A percentile compares a stretch with the other conserved stretches of the same genome.
Conservation (phyloP, 139 green algal species). For the Volvox reticuliferus region DNA sequence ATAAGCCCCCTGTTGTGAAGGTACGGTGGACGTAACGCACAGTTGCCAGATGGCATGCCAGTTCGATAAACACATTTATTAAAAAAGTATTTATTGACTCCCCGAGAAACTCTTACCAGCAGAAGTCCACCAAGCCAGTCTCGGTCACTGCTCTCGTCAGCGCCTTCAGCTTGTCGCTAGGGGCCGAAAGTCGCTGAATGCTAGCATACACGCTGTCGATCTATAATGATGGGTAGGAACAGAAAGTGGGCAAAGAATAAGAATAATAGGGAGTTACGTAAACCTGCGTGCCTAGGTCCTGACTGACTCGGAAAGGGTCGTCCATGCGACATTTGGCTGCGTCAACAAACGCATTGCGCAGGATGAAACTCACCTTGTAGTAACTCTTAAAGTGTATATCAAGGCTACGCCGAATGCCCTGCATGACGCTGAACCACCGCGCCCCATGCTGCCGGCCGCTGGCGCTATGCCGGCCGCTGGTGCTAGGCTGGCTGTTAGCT, state of each 20-base stretch:
- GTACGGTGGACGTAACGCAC: too few species aligned
- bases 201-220: conserved; percentile 31
- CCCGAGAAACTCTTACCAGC: conserved; percentile 9
- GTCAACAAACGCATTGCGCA: not conserved
- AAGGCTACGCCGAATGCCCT: conserved; percentile 16
- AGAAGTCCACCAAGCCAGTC: conserved; percentile 33
- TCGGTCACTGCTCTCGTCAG: not conserved
- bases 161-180: conserved; percentile 27
- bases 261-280: not conserved
- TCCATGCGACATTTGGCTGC: not conserved
- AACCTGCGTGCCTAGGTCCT: too few species aligned
- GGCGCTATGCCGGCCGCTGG: not conserved
- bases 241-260: not conserved
- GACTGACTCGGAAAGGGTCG: not conserved
- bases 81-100: too few species aligned
- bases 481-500: not conserved
- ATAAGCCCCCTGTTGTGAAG: too few species aligned
- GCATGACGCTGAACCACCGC: conserved; percentile 17
- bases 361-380: conserved; percentile 1
- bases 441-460: conserved; percentile 12
- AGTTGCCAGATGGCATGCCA: too few species aligned
- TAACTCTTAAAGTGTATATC: conserved; percentile 41
- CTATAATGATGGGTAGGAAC: not conserved
- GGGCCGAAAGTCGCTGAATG: not conserved
- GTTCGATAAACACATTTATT: too few species aligned